phyloP scores from a whole-genome alignment of 2,329 filamentous ascomycete species.

The Pseudocercospora crystallina region DNA sequence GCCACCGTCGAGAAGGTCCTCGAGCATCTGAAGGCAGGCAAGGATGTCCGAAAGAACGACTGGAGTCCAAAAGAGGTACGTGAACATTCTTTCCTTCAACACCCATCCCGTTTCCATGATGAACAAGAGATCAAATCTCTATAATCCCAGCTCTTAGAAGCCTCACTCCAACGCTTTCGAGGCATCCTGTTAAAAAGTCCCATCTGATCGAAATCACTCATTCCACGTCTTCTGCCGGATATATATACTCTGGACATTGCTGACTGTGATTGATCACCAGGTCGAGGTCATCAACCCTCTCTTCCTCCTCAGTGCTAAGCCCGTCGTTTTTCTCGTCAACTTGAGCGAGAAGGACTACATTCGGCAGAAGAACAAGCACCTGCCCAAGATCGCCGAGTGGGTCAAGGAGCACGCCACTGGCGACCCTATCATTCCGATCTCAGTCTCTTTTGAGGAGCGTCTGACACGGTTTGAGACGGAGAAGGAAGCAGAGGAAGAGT shows the following conservation, averaged over 20 bases:
- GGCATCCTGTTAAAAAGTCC: constrained; percentile 83
- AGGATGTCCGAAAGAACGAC: constrained; percentile 86
- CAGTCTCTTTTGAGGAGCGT: constrained; percentile 89
- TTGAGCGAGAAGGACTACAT: constrained; percentile 95
- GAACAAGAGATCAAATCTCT: constrained; percentile 96
- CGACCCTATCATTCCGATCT: constrained; percentile 90
- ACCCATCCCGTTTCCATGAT: constrained; percentile 68
- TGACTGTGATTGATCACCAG: constrained; percentile 48
- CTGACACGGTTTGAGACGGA: constrained; percentile 78
- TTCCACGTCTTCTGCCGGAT: background rate
- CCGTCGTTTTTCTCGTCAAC: constrained; percentile 95
- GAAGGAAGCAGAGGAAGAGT: constrained; percentile 75
- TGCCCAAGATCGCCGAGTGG: constrained; percentile 91
- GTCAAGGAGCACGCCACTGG: constrained; percentile 85
- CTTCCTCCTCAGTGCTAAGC: constrained; percentile 92
- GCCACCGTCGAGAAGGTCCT: constrained; percentile 90
- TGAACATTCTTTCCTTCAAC: constrained; percentile 29
- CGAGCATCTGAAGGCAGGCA: constrained; percentile 77
- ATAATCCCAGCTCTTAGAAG: constrained; percentile 99
- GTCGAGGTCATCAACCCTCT: constrained; percentile 97
- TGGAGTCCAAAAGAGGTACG: constrained; percentile 96
- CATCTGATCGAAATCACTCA: constrained; percentile 32
- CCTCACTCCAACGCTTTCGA: constrained; percentile 71
- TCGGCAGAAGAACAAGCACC: constrained; percentile 99
- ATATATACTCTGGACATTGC: background rate